phyloP scores from a whole-genome alignment of 139 green algal genomes.

The Coelastrella sp. region DNA sequence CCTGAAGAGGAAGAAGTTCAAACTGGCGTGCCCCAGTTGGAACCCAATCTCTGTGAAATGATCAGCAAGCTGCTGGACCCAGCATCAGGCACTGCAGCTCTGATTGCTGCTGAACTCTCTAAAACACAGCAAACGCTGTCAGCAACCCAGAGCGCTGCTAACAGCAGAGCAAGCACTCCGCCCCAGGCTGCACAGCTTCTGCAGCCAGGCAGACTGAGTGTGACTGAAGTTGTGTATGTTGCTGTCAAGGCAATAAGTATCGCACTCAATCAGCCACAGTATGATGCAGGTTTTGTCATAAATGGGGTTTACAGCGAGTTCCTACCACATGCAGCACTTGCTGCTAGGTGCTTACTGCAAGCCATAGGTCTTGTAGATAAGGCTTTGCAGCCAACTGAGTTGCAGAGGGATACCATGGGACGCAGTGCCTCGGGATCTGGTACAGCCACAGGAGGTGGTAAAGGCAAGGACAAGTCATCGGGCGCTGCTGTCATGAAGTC shows the following conservation, averaged over 20 bases:
- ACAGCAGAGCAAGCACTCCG: neutral
- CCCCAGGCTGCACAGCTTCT: neutral
- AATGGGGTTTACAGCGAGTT: slow-evolving; percentile 59
- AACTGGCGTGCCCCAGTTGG: neutral
- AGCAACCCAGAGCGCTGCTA: neutral
- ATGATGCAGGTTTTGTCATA: slow-evolving; percentile 63
- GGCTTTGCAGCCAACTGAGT: slow-evolving; percentile 5
- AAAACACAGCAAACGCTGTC: neutral
- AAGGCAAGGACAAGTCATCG: neutral
- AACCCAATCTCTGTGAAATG: neutral
- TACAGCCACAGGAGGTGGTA: neutral
- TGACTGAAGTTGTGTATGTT: neutral
- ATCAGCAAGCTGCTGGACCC: neutral
- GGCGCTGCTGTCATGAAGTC: too few relatives aligned
- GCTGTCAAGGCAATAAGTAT: slow-evolving; percentile 41
- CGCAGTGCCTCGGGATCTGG: neutral
- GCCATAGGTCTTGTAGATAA: slow-evolving; percentile 59
- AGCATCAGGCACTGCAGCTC: neutral
- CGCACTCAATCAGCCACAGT: slow-evolving; percentile 41
- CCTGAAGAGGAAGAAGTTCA: neutral
- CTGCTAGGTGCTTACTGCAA: slow-evolving; percentile 53
- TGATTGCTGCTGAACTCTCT: neutral
- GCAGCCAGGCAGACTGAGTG: neutral
- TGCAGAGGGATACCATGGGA: neutral
- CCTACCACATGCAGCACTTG: slow-evolving; percentile 22